A percentile compares a stretch with the other conserved stretches of the same genome.
Conservation (phyloP, 352 stramenopile species). For the Phytophthora ramorum region DNA sequence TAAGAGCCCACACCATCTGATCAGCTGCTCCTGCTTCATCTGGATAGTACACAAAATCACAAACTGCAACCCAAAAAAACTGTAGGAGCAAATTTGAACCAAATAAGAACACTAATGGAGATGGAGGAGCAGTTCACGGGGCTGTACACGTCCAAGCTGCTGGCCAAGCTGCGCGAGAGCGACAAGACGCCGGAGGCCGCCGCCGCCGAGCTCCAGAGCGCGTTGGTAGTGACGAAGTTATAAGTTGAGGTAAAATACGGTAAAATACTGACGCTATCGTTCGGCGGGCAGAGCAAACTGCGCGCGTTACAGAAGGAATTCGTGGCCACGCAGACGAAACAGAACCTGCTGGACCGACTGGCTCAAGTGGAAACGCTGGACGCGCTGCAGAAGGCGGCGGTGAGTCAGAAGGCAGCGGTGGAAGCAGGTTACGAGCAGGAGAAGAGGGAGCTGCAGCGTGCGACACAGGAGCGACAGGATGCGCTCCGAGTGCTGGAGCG, state of each 20-base stretch:
- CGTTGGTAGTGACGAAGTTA: slow-evolving; percentile 31
- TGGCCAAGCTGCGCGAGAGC: slow-evolving; percentile 30
- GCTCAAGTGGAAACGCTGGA: slow-evolving; percentile 61
- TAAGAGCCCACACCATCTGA: background rate
- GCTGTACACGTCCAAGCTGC: slow-evolving; percentile 54
- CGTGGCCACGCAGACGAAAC: slow-evolving; percentile 66
- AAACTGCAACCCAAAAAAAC: background rate
- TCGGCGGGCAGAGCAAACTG: slow-evolving; percentile 42
- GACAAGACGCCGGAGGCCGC: slow-evolving; percentile 33
- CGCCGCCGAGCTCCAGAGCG: slow-evolving; percentile 33
- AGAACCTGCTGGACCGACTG: slow-evolving; percentile 80
- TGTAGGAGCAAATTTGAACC: background rate
- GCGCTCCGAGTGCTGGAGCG: slow-evolving; percentile 50
- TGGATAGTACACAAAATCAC: background rate
- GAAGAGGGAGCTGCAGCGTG: slow-evolving; percentile 49
- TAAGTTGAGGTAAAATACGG: background rate
- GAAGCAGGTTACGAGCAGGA: slow-evolving; percentile 45
- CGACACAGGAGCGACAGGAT: slow-evolving; percentile 49
- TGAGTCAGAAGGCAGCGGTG: slow-evolving; percentile 33
- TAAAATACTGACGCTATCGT: background rate
- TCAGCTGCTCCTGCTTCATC: background rate
- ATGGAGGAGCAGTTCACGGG: slow-evolving; percentile 42
- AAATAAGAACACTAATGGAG: background rate
- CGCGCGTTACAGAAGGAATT: slow-evolving; percentile 58
- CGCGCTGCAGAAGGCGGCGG: slow-evolving; percentile 41